phyloP scores from a whole-genome alignment of 1,284 basidiomycete genomes.

The Termitomyces sp. region DNA sequence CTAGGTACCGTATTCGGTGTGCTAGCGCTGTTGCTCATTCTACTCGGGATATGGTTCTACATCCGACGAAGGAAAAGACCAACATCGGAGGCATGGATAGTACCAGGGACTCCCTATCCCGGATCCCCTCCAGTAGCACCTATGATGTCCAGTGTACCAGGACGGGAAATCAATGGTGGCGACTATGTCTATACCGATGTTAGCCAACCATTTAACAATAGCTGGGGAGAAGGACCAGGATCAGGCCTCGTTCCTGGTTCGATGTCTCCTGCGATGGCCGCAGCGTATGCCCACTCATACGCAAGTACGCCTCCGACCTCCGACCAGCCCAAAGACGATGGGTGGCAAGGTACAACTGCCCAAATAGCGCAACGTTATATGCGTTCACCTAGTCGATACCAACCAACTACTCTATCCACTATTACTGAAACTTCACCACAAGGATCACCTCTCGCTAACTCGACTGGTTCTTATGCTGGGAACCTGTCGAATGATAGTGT shows the following conservation, averaged over 20 bases:
- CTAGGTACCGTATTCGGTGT: slow-evolving; percentile 27
- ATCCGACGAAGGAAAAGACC: slow-evolving; percentile 21
- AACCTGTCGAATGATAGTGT: slow-evolving; percentile 7
- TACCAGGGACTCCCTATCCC: slow-evolving; percentile 17
- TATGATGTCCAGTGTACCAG: slow-evolving; percentile 4
- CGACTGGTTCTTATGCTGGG: slow-evolving; percentile 9
- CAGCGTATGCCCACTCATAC: slow-evolving; percentile 9
- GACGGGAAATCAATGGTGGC: not conserved
- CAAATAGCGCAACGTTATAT: slow-evolving; percentile 14
- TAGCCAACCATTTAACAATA: not conserved
- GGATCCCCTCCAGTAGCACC: slow-evolving; percentile 5
- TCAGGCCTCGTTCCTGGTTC: slow-evolving; percentile 12
- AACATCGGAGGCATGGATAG: slow-evolving; percentile 28
- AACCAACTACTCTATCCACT: slow-evolving; percentile 15
- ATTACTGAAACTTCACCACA: slow-evolving; percentile 17
- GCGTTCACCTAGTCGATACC: slow-evolving; percentile 13
- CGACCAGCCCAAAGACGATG: not conserved
- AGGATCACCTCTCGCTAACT: slow-evolving; percentile 11
- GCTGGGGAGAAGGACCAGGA: slow-evolving; percentile 1
- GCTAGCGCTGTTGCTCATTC: slow-evolving; percentile 23
- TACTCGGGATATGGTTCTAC: slow-evolving; percentile 25
- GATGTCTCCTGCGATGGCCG: slow-evolving; percentile 12
- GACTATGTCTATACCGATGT: slow-evolving; percentile 4
- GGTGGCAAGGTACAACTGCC: slow-evolving; percentile 17
- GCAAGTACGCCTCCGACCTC: not conserved